Percentiles rank a stretch among this genome's conserved stretches.
Conservation (phyloP, 768 basidiomycete genomes). For the Rossbeevera mucosa region DNA sequence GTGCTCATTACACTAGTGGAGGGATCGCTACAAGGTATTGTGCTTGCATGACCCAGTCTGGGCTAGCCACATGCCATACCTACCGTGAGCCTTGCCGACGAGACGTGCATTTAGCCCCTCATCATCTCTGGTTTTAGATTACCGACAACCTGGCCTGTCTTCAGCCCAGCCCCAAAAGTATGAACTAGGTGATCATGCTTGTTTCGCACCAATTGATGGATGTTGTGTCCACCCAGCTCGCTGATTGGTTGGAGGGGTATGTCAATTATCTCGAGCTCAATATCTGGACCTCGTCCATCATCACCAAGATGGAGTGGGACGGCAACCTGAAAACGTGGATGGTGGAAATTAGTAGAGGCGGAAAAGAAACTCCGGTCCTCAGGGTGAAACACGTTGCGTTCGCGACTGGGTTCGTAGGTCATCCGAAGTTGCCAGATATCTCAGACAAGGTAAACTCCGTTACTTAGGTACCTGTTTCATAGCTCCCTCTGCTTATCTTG, state of each 20-base stretch:
- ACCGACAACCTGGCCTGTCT: constrained; percentile 52
- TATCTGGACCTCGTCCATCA: constrained; percentile 52
- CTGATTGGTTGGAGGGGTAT: constrained; percentile 62
- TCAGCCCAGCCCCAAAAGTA: constrained; percentile 48
- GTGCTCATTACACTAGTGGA: constrained; percentile 34
- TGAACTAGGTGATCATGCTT: neutral
- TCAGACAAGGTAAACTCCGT: constrained; percentile 35
- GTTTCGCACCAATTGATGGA: neutral
- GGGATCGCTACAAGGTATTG: constrained; percentile 54
- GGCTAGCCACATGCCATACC: constrained; percentile 54
- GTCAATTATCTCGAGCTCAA: constrained; percentile 56
- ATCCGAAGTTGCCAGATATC: constrained; percentile 41
- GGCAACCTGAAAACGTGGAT: constrained; percentile 40
- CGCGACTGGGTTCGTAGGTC: constrained; percentile 49
- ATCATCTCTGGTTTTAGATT: constrained; percentile 34
- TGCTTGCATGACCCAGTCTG: constrained; percentile 52
- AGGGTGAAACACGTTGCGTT: constrained; percentile 52
- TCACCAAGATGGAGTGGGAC: constrained; percentile 38
- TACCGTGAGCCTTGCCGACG: constrained; percentile 35
- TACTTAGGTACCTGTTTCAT: neutral
- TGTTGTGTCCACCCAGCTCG: constrained; percentile 38
- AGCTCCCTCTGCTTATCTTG: neutral
- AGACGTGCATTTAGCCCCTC: neutral
- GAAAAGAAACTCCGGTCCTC: constrained; percentile 32
- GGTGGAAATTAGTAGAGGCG: constrained; percentile 35